phyloP scores from a whole-genome alignment of 1,139 yeast genomes.

The Geotrichum fermentans region DNA sequence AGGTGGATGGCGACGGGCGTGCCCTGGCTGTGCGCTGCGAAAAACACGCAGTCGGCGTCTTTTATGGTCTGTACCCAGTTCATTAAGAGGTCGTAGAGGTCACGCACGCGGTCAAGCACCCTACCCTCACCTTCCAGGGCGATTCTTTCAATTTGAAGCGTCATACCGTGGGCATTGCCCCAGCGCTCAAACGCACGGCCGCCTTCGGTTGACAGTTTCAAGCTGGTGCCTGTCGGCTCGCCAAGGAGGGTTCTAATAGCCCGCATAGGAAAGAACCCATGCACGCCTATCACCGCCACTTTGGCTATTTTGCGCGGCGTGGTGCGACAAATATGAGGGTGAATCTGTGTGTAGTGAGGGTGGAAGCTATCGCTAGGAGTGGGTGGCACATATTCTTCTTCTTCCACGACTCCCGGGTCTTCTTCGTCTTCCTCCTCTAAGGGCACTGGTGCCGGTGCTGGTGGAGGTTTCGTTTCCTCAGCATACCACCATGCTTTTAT shows the following conservation, averaged over 20 bases:
- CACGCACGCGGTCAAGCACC: constrained; percentile 77
- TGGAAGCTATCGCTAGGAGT: not conserved
- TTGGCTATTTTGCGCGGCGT: constrained; percentile 29
- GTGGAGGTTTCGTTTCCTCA: not conserved
- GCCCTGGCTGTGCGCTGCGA: constrained; percentile 95
- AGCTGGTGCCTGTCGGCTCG: constrained; percentile 88
- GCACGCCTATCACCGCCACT: constrained; percentile 82
- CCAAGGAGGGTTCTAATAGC: constrained; percentile 83
- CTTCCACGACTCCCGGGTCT: too few relatives aligned
- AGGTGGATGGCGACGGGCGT: constrained; percentile 84
- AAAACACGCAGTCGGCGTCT: constrained; percentile 75
- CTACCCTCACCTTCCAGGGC: constrained; percentile 90
- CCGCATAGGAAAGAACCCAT: constrained; percentile 88
- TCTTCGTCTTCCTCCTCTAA: not conserved
- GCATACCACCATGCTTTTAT: not conserved
- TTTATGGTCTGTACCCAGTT: constrained; percentile 68
- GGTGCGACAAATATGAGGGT: not conserved
- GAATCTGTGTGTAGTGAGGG: not conserved
- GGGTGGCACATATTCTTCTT: not conserved
- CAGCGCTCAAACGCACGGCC: constrained; percentile 71
- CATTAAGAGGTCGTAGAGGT: constrained; percentile 58
- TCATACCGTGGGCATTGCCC: constrained; percentile 52
- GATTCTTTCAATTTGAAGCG: constrained; percentile 70
- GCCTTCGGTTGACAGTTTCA: constrained; percentile 80
- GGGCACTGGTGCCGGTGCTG: not conserved